These are phyloP conservation scores for Posidonia australis DNA, from an alignment of 106 monocot genomes.

Conservation along the genomic window DNA sequence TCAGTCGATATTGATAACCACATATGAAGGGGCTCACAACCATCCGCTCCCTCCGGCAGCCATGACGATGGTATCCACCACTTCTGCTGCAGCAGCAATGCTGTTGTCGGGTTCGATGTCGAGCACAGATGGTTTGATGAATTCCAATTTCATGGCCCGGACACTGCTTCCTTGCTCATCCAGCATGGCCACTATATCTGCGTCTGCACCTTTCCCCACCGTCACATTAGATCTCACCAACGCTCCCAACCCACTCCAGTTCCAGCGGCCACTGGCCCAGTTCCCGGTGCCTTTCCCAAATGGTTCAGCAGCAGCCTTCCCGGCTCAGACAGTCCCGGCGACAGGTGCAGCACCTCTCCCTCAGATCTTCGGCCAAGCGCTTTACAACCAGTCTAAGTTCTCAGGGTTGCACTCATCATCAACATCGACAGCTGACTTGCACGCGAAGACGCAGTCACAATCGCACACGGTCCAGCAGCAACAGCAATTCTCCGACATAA, in stretches of 20 bases:
- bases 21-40: constrained; percentile 70
- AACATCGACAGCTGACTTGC: not conserved
- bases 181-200: constrained; percentile 83
- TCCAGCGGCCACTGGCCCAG: constrained; percentile 24
- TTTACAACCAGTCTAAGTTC: constrained; percentile 62
- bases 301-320: too few relatives aligned
- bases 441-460: not conserved
- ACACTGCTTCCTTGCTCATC: constrained; percentile 55
- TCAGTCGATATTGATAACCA: constrained; percentile 56
- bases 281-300: constrained; percentile 8
- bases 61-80: constrained; percentile 67
- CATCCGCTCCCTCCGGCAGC: constrained; percentile 73
- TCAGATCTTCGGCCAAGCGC: constrained; percentile 36
- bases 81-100: constrained; percentile 56
- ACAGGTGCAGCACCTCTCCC: not conserved
- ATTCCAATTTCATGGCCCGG: constrained; percentile 32
- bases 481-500: constrained; percentile 27
- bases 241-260: constrained; percentile 20
- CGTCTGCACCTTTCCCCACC: constrained; percentile 90
- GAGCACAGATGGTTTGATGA: constrained; percentile 40
- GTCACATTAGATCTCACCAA: constrained; percentile 78
- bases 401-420: constrained; percentile 56
- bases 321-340: too few relatives aligned
- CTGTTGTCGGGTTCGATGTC: constrained; percentile 60
- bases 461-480: not conserved